Evolutionary conservation across 2,329 filamentous ascomycete genomes (phyloP).

Genomic region (Arthrobotrys entomopaga): DNA sequence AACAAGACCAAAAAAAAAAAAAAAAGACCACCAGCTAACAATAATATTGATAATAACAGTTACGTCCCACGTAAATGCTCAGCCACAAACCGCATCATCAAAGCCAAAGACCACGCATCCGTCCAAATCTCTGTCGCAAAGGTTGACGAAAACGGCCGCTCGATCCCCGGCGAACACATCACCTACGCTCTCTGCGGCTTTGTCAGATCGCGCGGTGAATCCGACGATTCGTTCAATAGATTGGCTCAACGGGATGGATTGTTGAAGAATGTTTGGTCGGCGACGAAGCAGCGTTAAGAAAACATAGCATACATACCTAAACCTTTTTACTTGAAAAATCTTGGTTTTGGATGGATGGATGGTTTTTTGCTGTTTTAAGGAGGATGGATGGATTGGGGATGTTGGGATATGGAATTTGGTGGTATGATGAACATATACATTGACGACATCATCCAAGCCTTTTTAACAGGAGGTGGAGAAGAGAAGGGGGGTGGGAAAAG

Average conservation of each 20-base stretch:
- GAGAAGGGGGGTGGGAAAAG: no score
- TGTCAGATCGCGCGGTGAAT: slow-evolving; percentile 97
- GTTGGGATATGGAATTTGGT: neutral
- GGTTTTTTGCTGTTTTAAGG: slow-evolving; percentile 2
- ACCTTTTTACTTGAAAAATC: no score
- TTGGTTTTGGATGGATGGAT: no score
- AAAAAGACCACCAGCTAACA: slow-evolving; percentile 53
- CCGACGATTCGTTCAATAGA: slow-evolving; percentile 93
- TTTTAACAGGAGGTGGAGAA: no score
- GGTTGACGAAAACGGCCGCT: slow-evolving; percentile 98
- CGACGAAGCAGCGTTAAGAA: slow-evolving; percentile 68
- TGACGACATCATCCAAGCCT: neutral
- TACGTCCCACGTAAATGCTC: slow-evolving; percentile 99
- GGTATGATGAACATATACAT: neutral
- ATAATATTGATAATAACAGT: slow-evolving; percentile 65
- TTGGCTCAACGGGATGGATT: slow-evolving; percentile 95
- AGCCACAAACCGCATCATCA: slow-evolving; percentile 99
- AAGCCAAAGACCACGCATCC: slow-evolving; percentile 99
- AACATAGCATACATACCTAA: neutral
- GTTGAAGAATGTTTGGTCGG: slow-evolving; percentile 96
- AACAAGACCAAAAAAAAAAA: slow-evolving; percentile 20
- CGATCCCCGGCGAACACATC: slow-evolving; percentile 93
- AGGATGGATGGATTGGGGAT: neutral
- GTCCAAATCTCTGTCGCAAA: slow-evolving; percentile 97
- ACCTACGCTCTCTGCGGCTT: slow-evolving; percentile 97